Evolutionary conservation across 2,329 filamentous ascomycete species (phyloP), one percentile per base, ranked within the genome.

Genomic region (Stachybotrys echinatus): DNA sequence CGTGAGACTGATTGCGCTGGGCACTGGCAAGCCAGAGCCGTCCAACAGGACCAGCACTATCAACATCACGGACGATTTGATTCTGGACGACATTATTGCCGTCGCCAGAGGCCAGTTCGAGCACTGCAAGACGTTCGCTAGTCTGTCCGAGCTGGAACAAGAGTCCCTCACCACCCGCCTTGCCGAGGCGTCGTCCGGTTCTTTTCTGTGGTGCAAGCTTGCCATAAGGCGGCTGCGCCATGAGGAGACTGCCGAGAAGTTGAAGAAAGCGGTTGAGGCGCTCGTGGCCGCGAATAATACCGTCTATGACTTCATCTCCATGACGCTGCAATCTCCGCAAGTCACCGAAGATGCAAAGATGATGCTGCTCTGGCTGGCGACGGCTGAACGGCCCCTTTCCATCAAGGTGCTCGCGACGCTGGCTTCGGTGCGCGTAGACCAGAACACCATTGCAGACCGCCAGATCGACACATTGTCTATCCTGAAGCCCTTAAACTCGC

Each of bases 201-300:
- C 68, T 6, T 70, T 72, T 50, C 60, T 71, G 1, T 69, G 66
- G 63, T 68, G 66, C 4, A 71, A 68, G 52, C 58, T 71, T 6
- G 62, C 60, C 8, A 48, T 63, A 2, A 66, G 66, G 53, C 56
- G 55, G 17, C 52, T 64, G 23, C 58, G 61, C 19, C 52, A 54
- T n/a, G 67, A 67, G 50, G 49, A 54, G 18, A 52, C 50, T 2
- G 45, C 55, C 0, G 60, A 68, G 14, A 55, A 38, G 7, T 49
- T 69, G 6, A 44, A 46, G 20, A 66, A 65, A 52, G 55, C 59
- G 1, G 54, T 69, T 1, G 65, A 68, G 8, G 50, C 44, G 4
- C 19, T 70, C 1, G 40, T 59, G 2, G 59, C 52, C 19, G 51
- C 55, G 3, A 63, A 65, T 40, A 51, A 49, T 6, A 61, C 58